Conservation (phyloP, 2,329 filamentous ascomycete genomes). For the Pseudogymnoascus sp. region DNA sequence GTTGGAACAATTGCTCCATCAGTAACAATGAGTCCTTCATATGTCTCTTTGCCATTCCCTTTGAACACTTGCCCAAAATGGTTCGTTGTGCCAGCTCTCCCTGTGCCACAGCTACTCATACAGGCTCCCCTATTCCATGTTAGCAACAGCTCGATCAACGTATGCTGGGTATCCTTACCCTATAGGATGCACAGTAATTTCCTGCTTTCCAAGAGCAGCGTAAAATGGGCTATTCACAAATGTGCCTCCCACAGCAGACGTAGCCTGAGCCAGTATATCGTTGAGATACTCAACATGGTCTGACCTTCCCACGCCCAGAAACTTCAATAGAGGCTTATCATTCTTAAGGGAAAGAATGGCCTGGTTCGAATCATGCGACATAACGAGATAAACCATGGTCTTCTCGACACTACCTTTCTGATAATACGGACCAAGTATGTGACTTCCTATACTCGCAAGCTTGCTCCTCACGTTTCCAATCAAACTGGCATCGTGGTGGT, state of each 20-base stretch:
- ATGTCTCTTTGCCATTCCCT: conserved; percentile 41
- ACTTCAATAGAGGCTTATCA: conserved; percentile 52
- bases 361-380: conserved; percentile 52
- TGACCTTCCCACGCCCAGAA: conserved; percentile 48
- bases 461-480: conserved; percentile 37
- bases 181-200: conserved; percentile 59
- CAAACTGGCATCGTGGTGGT: conserved; percentile 32
- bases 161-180: conserved; percentile 34
- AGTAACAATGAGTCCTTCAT: conserved; percentile 51
- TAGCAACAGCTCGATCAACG: conserved; percentile 12
- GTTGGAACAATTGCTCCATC: conserved; percentile 55
- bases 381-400: conserved; percentile 57
- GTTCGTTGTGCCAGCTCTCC: conserved; percentile 49
- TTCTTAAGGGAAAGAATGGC: conserved; percentile 50
- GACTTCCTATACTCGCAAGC: conserved; percentile 42
- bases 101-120: conserved; percentile 52
- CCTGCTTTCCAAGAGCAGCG: conserved; percentile 45
- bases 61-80: conserved; percentile 52
- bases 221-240: conserved; percentile 52
- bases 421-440: conserved; percentile 51
- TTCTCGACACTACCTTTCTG: conserved; percentile 46
- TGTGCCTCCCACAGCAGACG: conserved; percentile 49
- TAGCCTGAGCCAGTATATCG: conserved; percentile 43
- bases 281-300: conserved; percentile 47
- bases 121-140: conserved; percentile 45